These are phyloP conservation scores for Cnidoscolus chayamansa DNA, from an alignment of 441 rosid species.

Conservation along the genomic window DNA sequence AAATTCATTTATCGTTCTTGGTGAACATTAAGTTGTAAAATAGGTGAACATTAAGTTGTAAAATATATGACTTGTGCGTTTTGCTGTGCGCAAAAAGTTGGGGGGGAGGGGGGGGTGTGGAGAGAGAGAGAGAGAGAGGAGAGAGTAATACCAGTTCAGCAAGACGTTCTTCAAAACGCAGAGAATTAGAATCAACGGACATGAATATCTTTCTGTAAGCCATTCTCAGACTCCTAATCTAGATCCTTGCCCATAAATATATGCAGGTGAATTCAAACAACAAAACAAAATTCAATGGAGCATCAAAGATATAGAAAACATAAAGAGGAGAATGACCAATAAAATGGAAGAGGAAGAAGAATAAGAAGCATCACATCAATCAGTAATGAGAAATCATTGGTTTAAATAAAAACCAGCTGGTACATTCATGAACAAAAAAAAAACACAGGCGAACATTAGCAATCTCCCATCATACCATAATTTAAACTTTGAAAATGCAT, in stretches of 20 bases:
- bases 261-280: slow-evolving; percentile 12
- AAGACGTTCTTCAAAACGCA: slow-evolving; percentile 71
- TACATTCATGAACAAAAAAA: not conserved
- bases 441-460: not conserved
- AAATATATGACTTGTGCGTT: no score
- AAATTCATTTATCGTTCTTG: slow-evolving; percentile 6
- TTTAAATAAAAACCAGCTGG: not conserved
- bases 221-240: slow-evolving; percentile 57
- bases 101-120: no score
- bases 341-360: not conserved
- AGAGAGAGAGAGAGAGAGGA: slow-evolving; percentile 5
- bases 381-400: no score
- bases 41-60: no score
- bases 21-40: no score
- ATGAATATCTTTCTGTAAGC: slow-evolving; percentile 87
- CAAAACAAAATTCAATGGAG: not conserved
- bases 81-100: no score
- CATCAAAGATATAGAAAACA: not conserved
- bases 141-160: slow-evolving; percentile 54
- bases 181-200: slow-evolving; percentile 40
- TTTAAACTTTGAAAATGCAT: no score
- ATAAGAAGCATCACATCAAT: not conserved
- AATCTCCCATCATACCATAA: not conserved
- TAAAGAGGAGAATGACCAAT: not conserved
- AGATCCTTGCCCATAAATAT: slow-evolving; percentile 30